These are phyloP conservation scores for Boletus patriciae DNA, from an alignment of 768 basidiomycete species.

Conservation along the genomic window DNA sequence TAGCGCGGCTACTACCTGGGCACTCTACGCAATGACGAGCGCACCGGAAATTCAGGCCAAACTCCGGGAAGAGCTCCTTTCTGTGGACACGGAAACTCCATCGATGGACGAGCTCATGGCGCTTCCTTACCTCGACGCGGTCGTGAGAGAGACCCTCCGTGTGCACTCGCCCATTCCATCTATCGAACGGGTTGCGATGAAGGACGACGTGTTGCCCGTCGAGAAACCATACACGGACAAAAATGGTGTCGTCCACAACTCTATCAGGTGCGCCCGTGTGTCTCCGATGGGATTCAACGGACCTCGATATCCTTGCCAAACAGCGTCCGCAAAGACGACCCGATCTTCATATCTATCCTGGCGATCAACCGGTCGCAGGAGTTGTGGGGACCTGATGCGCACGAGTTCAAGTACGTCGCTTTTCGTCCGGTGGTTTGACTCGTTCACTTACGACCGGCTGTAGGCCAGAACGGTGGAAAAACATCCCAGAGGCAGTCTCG, in stretches of 20 bases:
- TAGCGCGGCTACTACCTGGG: slow-evolving; percentile 52
- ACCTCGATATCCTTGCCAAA: not conserved
- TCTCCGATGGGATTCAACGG: not conserved
- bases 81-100: slow-evolving; percentile 53
- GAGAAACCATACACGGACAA: slow-evolving; percentile 44
- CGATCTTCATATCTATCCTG: slow-evolving; percentile 52
- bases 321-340: slow-evolving; percentile 46
- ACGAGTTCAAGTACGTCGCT: slow-evolving; percentile 52
- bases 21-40: slow-evolving; percentile 53
- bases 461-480: slow-evolving; percentile 67
- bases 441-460: not conserved
- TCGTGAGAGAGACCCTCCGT: slow-evolving; percentile 25
- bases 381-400: slow-evolving; percentile 64
- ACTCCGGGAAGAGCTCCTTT: slow-evolving; percentile 57
- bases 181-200: slow-evolving; percentile 45
- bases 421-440: not conserved
- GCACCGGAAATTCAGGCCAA: slow-evolving; percentile 50
- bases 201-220: slow-evolving; percentile 56
- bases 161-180: slow-evolving; percentile 46
- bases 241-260: slow-evolving; percentile 40
- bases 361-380: slow-evolving; percentile 50
- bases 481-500: slow-evolving; percentile 43
- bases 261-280: slow-evolving; percentile 35
- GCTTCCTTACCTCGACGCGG: slow-evolving; percentile 66
- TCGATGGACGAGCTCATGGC: slow-evolving; percentile 67